These are phyloP conservation scores for Tephrocybe rancida DNA, from an alignment of 768 basidiomycete genomes.

Conservation along the genomic window DNA sequence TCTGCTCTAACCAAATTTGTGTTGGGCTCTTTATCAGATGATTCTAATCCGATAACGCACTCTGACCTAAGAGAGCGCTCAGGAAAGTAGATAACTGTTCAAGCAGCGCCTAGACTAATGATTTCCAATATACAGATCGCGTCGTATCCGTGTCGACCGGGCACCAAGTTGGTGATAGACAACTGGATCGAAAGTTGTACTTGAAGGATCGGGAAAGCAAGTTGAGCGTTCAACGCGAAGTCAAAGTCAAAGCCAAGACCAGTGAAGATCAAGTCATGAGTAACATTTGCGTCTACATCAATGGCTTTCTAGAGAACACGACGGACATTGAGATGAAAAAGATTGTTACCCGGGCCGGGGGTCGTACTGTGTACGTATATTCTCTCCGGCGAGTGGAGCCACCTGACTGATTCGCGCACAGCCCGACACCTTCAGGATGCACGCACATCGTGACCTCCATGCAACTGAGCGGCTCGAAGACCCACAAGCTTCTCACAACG, in stretches of 20 bases:
- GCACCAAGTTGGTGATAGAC: slow-evolving; percentile 63
- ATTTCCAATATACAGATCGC: slow-evolving; percentile 39
- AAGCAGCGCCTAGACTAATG: background rate
- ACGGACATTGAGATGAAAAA: slow-evolving; percentile 84
- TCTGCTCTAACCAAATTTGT: slow-evolving; percentile 59
- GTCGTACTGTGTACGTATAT: slow-evolving; percentile 56
- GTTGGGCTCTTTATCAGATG: slow-evolving; percentile 59
- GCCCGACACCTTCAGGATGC: slow-evolving; percentile 57
- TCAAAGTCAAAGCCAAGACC: slow-evolving; percentile 26
- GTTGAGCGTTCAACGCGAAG: slow-evolving; percentile 33
- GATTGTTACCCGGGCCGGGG: slow-evolving; percentile 67
- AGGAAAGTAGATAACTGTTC: slow-evolving; percentile 41
- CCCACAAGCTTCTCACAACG: slow-evolving; percentile 58
- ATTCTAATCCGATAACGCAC: slow-evolving; percentile 80
- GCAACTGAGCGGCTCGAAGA: slow-evolving; percentile 71
- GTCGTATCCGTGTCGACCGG: slow-evolving; percentile 67
- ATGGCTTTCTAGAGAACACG: slow-evolving; percentile 68
- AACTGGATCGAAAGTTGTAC: slow-evolving; percentile 36
- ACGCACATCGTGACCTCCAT: slow-evolving; percentile 83
- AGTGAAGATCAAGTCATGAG: slow-evolving; percentile 32
- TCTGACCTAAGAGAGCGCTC: slow-evolving; percentile 63
- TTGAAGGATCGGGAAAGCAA: slow-evolving; percentile 48
- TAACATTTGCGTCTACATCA: slow-evolving; percentile 64
- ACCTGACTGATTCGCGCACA: slow-evolving; percentile 27
- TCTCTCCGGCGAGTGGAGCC: background rate